Evolutionary conservation across 805 yeast genomes (phyloP), one percentile per base, ranked within the genome.

Genomic region (Ogataea methanolica): DNA sequence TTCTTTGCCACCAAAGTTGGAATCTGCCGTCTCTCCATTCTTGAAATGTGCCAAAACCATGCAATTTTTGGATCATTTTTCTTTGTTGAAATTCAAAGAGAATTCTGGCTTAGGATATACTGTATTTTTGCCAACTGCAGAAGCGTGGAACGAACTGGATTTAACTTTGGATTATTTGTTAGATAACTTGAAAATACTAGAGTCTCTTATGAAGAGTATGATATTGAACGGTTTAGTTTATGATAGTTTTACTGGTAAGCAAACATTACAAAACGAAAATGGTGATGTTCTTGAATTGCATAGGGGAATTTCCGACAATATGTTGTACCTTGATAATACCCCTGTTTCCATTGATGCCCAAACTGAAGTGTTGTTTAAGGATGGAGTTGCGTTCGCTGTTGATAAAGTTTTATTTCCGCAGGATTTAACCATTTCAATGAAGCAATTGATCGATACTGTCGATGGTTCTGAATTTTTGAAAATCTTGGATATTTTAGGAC

Each of bases 331-430:
- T 19, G 50, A 57, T 23, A 51, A 57, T 23, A 40, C 44, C 14
- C 62, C 57, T n/a, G 35, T 77, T 5, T 51, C 66, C 1, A 50
- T 76, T 1, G 69, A 74, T 0, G 55, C 73, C 44, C 74, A 78
- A 49, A 66, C 79, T 1, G 97, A 91, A 60, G 75, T 88, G 6
- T 60, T 91, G 14, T 91, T 87, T 61, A 81, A 79, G 52, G 85
- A 86, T 61, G 98, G 98, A 1, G 96, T 91, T 0, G 79, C 86
- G 1, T 96, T 88, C 61, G 81, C 91, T 1, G 69, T 86, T 12
- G 68, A 74, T 35, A 63, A 73, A 5, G 70, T 87, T 1, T 53
- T 78, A 3, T 66, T 87, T 15, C 96, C 97, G 0, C 62, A 67
- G 0, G 63, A 68, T 22, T 62, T 91, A 31, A 62, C 71, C 6